These are phyloP conservation scores for Akanthomyces muscarius DNA, from an alignment of 2,329 filamentous ascomycete species.

Conservation along the genomic window DNA sequence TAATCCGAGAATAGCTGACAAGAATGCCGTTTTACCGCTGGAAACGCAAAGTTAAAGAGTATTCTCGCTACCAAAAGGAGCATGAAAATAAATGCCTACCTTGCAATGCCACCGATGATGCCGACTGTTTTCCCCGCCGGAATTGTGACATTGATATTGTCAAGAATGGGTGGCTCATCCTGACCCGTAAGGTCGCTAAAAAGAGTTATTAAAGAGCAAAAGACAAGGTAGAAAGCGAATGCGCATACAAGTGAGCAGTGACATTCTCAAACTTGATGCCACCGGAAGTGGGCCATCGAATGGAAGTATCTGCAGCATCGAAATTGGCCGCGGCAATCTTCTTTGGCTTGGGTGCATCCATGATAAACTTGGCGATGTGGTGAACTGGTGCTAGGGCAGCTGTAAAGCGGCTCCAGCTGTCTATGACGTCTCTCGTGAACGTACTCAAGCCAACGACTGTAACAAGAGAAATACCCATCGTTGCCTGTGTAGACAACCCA, in stretches of 20 bases:
- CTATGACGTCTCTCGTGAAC: not conserved
- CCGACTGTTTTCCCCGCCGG: not conserved
- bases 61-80: not conserved
- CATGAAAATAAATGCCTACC: not conserved
- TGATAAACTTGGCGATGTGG: not conserved
- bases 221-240: not conserved
- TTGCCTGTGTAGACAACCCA: not conserved
- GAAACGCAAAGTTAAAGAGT: not conserved
- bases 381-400: not conserved
- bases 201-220: not conserved
- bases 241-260: not conserved
- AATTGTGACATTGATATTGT: not conserved
- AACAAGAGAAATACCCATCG: not conserved
- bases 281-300: not conserved
- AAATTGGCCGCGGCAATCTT: not conserved
- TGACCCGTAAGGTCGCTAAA: not conserved
- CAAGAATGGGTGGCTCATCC: not conserved
- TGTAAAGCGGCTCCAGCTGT: not conserved
- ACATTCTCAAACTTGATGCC: slow-evolving; percentile 4
- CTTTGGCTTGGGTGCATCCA: not conserved
- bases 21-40: not conserved
- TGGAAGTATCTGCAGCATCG: not conserved
- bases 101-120: not conserved
- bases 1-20: not conserved
- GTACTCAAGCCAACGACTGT: not conserved